phyloP scores from a whole-genome alignment of 2,329 filamentous ascomycete species.

The Penicillium corylophilum region DNA sequence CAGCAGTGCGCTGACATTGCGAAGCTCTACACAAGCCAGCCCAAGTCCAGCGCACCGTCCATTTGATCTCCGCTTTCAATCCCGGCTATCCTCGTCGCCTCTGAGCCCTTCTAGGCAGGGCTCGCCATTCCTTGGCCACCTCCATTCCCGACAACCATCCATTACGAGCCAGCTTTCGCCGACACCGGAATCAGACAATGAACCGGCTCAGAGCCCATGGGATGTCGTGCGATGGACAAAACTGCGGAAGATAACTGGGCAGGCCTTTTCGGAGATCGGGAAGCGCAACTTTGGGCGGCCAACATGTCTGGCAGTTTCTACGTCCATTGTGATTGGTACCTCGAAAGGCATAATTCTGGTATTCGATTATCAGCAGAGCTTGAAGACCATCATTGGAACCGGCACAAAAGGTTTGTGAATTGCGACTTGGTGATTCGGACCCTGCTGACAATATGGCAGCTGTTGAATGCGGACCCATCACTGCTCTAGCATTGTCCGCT shows the following conservation, averaged over 20 bases:
- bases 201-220: constrained; percentile 80
- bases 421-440: not conserved
- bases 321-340: constrained; percentile 85
- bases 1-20: constrained; percentile 70
- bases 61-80: constrained; percentile 93
- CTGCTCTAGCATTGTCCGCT: constrained; percentile 83
- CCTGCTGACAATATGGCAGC: constrained; percentile 52
- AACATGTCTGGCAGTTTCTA: constrained; percentile 84
- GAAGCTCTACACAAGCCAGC: constrained; percentile 67
- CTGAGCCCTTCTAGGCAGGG: constrained; percentile 63
- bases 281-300: constrained; percentile 89
- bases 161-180: constrained; percentile 67
- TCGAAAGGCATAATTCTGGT: constrained; percentile 91
- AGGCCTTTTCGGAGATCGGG: constrained; percentile 89
- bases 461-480: constrained; percentile 84
- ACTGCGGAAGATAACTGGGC: constrained; percentile 80
- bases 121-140: constrained; percentile 74
- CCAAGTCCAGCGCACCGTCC: constrained; percentile 83
- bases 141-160: constrained; percentile 79
- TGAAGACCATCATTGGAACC: constrained; percentile 90
- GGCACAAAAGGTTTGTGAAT: constrained; percentile 74
- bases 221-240: constrained; percentile 97
- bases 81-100: constrained; percentile 69
- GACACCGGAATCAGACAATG: constrained; percentile 62
- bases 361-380: constrained; percentile 95